Conservation (phyloP, 2,329 filamentous ascomycete species). For the Microsporum ferrugineum region DNA sequence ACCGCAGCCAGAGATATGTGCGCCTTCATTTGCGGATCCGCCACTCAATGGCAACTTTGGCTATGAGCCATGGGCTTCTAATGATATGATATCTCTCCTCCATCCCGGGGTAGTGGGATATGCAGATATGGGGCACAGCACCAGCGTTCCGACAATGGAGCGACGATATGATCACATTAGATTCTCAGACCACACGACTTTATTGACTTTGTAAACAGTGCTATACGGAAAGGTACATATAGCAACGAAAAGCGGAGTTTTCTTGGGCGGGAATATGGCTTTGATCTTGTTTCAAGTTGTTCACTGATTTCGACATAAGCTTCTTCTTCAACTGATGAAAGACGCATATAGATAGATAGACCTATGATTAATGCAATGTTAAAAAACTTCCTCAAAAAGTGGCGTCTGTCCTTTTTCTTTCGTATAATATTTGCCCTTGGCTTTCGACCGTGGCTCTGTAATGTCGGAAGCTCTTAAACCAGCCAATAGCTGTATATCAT, state of each 20-base stretch:
- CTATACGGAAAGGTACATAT: not conserved
- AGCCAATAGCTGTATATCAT: no score
- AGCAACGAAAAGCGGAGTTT: not conserved
- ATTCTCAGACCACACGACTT: not conserved
- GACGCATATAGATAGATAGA: conserved; percentile 3
- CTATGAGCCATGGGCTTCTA: conserved; percentile 3
- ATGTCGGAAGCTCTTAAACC: no score
- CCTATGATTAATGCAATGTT: not conserved
- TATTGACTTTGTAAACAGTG: conserved; percentile 2
- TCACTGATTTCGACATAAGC: not conserved
- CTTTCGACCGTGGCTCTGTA: not conserved
- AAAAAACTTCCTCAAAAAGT: not conserved
- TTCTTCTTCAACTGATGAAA: not conserved
- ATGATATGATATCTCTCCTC: conserved; percentile 4
- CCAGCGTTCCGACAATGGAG: not conserved
- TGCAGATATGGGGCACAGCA: not conserved
- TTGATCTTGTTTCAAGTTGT: not conserved
- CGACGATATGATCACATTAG: conserved; percentile 1
- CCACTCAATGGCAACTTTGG: not conserved
- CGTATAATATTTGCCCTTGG: not conserved
- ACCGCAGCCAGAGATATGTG: conserved; percentile 4
- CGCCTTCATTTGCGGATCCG: not conserved
- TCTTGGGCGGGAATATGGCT: not conserved
- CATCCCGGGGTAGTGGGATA: not conserved
- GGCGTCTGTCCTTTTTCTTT: not conserved